These are phyloP conservation scores for Phyllosticta citribraziliensis DNA, from an alignment of 2,329 filamentous ascomycete species.

Conservation along the genomic window DNA sequence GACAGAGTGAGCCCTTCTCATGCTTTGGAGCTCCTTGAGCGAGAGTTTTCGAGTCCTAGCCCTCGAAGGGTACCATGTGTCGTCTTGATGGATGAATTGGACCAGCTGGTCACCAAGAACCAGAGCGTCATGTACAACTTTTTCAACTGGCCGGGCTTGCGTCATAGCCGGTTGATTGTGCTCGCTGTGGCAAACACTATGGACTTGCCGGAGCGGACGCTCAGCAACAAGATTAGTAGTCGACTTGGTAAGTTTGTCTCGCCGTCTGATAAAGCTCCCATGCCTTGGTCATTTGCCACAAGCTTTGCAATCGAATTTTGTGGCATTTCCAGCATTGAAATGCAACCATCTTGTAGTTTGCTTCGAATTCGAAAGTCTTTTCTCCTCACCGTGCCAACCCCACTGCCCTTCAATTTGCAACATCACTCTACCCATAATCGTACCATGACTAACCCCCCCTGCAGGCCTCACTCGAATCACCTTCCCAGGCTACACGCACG, in stretches of 20 bases:
- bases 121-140: slow-evolving; percentile 99
- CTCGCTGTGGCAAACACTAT: slow-evolving; percentile 97
- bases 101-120: slow-evolving; percentile 94
- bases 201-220: slow-evolving; percentile 89
- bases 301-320: neutral
- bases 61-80: slow-evolving; percentile 89
- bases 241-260: slow-evolving; percentile 39
- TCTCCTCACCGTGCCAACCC: neutral
- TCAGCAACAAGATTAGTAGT: slow-evolving; percentile 98
- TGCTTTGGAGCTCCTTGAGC: slow-evolving; percentile 79
- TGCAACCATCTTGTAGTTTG: no score
- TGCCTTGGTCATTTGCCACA: neutral
- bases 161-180: slow-evolving; percentile 88
- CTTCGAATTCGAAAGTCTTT: no score
- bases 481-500: slow-evolving; percentile 93
- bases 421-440: neutral
- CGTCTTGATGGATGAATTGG: slow-evolving; percentile 95
- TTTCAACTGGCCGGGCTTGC: slow-evolving; percentile 94
- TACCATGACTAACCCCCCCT: neutral
- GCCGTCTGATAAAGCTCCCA: slow-evolving; percentile 4
- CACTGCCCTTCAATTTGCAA: neutral
- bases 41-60: slow-evolving; percentile 85
- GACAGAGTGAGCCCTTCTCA: slow-evolving; percentile 88
- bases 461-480: slow-evolving; percentile 80
- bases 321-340: neutral